Percentiles rank a stretch among this genome's conserved stretches.
These are phyloP conservation scores for Lactarius vividus DNA, from an alignment of 768 basidiomycete genomes.

Conservation along the genomic window DNA sequence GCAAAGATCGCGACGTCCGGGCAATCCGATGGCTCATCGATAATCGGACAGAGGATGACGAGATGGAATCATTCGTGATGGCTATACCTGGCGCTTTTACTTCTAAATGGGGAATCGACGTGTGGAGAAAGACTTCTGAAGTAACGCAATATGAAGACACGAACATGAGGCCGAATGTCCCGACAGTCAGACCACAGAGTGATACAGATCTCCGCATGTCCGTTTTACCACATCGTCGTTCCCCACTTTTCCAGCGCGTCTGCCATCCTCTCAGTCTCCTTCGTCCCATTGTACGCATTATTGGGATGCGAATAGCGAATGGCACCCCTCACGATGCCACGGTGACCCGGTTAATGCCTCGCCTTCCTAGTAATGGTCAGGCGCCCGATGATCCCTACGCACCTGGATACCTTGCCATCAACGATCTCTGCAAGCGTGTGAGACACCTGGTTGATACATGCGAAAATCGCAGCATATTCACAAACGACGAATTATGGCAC, in stretches of 20 bases:
- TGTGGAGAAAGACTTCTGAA: neutral
- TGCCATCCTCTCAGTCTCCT: neutral
- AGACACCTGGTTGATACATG: neutral
- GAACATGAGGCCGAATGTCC: neutral
- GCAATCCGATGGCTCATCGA: neutral
- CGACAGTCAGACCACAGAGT: neutral
- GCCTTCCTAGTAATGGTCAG: neutral
- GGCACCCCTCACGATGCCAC: neutral
- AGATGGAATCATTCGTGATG: slow-evolving; percentile 6
- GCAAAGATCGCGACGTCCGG: neutral
- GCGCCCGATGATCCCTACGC: neutral
- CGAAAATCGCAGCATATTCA: neutral
- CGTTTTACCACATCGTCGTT: neutral
- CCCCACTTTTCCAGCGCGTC: neutral
- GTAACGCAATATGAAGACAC: neutral
- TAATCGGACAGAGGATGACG: neutral
- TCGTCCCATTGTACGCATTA: neutral
- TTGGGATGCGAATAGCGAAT: neutral
- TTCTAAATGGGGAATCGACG: neutral
- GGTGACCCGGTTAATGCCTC: neutral
- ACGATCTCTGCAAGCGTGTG: neutral
- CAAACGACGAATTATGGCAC: neutral
- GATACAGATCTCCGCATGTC: neutral
- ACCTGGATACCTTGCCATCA: neutral
- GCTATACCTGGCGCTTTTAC: neutral